These are phyloP conservation scores for Apiospora kogelbergensis DNA, from an alignment of 2,329 filamentous ascomycete species.

Conservation along the genomic window DNA sequence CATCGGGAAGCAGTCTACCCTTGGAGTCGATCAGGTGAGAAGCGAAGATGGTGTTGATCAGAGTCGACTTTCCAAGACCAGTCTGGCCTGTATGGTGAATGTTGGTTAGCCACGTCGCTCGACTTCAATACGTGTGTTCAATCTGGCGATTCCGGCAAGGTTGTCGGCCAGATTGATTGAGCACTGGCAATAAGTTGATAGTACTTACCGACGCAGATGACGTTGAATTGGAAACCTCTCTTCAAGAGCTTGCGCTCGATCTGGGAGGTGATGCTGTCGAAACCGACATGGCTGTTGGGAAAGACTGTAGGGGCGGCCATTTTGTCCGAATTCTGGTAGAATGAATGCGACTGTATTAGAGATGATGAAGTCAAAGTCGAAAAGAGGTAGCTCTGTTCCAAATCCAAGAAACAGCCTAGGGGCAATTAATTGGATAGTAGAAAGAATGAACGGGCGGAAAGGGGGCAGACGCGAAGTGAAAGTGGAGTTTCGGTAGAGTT, in stretches of 20 bases:
- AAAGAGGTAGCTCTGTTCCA: conserved; percentile 31
- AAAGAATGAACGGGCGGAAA: conserved; percentile 27
- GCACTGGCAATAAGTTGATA: conserved; percentile 9
- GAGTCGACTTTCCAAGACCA: conserved; percentile 95
- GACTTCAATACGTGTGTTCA: neutral
- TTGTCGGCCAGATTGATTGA: conserved; percentile 10
- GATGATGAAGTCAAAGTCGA: conserved; percentile 26
- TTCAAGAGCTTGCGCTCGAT: conserved; percentile 99
- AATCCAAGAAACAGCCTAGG: conserved; percentile 38
- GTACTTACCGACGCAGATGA: conserved; percentile 95
- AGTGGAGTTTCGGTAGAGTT: conserved; percentile 16
- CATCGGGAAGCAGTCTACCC: conserved; percentile 87
- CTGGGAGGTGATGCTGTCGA: conserved; percentile 99
- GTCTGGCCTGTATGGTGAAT: conserved; percentile 74
- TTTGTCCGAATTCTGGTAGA: conserved; percentile 34
- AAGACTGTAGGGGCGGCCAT: conserved; percentile 74
- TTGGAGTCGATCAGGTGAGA: conserved; percentile 99
- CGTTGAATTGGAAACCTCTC: conserved; percentile 99
- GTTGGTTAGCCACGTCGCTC: conserved; percentile 30
- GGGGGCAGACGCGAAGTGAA: conserved; percentile 17
- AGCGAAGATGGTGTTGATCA: conserved; percentile 99
- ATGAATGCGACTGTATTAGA: conserved; percentile 5
- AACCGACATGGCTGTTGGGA: conserved; percentile 98
- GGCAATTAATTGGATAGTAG: conserved; percentile 26
- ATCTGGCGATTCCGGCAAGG: conserved; percentile 13